Evolutionary conservation across 345 rosid species (phyloP).

Genomic region (Brassica juncea): DNA sequence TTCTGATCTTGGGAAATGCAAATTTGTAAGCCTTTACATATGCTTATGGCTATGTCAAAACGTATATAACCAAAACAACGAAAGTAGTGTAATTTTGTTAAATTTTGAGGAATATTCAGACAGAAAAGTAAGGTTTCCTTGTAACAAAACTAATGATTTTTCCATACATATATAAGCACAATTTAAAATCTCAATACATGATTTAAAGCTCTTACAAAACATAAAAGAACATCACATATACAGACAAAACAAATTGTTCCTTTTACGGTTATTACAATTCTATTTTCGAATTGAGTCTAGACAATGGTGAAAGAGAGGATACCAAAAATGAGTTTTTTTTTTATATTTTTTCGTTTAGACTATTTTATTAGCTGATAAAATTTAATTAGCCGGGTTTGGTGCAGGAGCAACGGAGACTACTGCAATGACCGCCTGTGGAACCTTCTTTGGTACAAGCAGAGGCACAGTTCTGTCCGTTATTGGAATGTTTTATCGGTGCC

Average conservation of each 20-base stretch:
- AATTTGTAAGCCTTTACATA: neutral
- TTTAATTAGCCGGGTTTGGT: slow-evolving; percentile 23
- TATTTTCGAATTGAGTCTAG: neutral
- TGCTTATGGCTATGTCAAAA: neutral
- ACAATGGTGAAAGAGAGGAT: neutral
- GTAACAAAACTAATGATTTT: neutral
- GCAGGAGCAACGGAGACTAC: slow-evolving; percentile 28
- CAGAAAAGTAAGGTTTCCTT: neutral
- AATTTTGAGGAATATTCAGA: neutral
- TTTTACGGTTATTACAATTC: neutral
- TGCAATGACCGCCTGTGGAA: slow-evolving; percentile 30
- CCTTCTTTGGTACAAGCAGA: slow-evolving; percentile 21
- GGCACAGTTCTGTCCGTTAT: slow-evolving; percentile 25
- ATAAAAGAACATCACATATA: neutral
- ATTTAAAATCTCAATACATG: neutral
- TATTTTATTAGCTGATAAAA: neutral
- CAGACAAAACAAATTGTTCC: neutral
- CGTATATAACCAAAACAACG: neutral
- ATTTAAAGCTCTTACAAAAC: neutral
- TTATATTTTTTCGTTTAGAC: neutral
- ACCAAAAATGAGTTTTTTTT: neutral
- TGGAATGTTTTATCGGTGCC: slow-evolving; percentile 8
- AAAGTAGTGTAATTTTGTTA: neutral
- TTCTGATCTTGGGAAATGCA: neutral
- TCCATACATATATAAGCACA: neutral